Evolutionary conservation across 2,329 filamentous ascomycete genomes (phyloP), one percentile per base, ranked within the genome.

Genomic region (Monosporascus cannonballus): DNA sequence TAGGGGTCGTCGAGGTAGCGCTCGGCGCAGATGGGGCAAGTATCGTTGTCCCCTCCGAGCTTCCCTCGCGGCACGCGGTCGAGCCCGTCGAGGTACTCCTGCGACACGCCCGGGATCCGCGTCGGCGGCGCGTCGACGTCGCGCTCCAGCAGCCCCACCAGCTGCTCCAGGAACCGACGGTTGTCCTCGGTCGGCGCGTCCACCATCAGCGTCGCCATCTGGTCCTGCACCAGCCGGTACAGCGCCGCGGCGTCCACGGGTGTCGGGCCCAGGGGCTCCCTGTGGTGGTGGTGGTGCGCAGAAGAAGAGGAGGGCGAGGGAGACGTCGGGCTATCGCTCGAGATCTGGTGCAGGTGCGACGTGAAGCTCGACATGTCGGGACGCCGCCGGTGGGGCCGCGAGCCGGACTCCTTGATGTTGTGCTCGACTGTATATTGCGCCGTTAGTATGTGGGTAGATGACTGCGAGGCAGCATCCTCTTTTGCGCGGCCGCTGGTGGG

Each of bases 311-410:
- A 17, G 68, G 62, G 53, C 69, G 67, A 50, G 5, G 39, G 18
- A 14, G n/a, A 20, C 42, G 42, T 70, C 65, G 9, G 30, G 48
- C 53, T 51, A 56, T 67, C 63, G n/a, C 64, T 61, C 57, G 71
- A 68, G 63, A 85, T 72, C 56, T 78, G 76, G 66, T 77, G 71
- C 55, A 84, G 78, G 64, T 81, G 77, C 51, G 79, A 76, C 61
- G 71, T 77, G 71, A 85, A 86, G 56, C 77, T 79, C 50, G 81
- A 77, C 83, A 86, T 86, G 71, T 85, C 81, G 56, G 79, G 79
- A 41, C 83, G 81, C 9, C 74, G 73, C 48, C 71, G 71, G 53
- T 71, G 69, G 48, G 71, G 66, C 24, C 69, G 65, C 6, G 67
- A 56, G 47, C 74, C 58, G 30, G 71, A 46, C 53, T 75, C 67